Evolutionary conservation across 129 eudicot species (phyloP).

Genomic region (Solidago caesia): DNA sequence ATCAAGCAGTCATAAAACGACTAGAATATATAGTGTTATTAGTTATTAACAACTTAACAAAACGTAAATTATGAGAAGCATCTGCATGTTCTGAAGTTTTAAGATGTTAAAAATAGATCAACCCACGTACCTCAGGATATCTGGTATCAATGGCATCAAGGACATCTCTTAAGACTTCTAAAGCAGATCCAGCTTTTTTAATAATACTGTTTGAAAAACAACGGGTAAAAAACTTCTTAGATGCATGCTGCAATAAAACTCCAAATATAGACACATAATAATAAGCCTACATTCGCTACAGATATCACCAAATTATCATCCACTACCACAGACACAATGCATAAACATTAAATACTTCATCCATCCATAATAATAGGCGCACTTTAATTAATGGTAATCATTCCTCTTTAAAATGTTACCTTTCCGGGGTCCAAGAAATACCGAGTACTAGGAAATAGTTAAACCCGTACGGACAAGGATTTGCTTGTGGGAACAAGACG

Average conservation of each 20-base stretch:
- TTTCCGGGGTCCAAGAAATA: too few relatives aligned
- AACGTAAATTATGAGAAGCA: neutral
- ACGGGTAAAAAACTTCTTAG: neutral
- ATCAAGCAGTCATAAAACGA: neutral
- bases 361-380: neutral
- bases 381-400: neutral
- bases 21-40: neutral
- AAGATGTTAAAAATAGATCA: neutral
- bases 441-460: too few relatives aligned
- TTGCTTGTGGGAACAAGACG: too few relatives aligned
- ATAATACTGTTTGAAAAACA: slow-evolving; percentile 54
- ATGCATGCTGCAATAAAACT: slow-evolving; percentile 1
- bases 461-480: too few relatives aligned
- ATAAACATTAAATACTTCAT: neutral
- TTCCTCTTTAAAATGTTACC: too few relatives aligned
- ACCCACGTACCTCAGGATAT: slow-evolving; percentile 63
- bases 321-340: neutral
- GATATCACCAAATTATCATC: neutral
- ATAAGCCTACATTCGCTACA: slow-evolving; percentile 6
- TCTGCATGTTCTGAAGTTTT: slow-evolving; percentile 4
- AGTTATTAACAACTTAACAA: neutral
- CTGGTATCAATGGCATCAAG: slow-evolving; percentile 76
- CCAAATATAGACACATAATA: neutral
- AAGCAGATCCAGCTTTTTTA: slow-evolving; percentile 80
- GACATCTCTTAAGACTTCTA: slow-evolving; percentile 90